Evolutionary conservation across 108 stramenopile genomes (phyloP), one percentile per base, ranked within the genome.

Genomic region (Fragilariopsis cylindrus): DNA sequence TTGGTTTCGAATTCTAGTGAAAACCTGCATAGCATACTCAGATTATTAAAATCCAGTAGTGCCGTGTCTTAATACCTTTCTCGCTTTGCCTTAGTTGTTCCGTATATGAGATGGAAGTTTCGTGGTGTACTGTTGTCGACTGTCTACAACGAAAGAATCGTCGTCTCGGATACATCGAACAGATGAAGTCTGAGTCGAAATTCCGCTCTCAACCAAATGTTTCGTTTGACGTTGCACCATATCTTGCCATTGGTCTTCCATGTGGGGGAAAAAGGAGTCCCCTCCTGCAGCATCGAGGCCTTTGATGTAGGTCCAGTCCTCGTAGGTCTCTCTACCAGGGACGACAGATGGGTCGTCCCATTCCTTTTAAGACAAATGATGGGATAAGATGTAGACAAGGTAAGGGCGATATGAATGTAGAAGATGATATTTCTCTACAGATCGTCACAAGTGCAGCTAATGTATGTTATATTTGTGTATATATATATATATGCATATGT

Each of bases 331-430:
- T 73, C 49, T 84, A 12, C 71, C 86, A 4, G 90, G 90, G 7
- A 90, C 94, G 5, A 95, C 82, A 0, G 88, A 79, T 9, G 94
- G 94, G 83, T 92, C 85, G 71, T 92, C 91, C 91, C 90, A 95
- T 76, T 81, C 84, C 80, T 77, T 42, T 48, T 0, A 5, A 46
- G 41, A 40, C 45, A 19, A 39, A 41, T 30, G 4, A 21, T 60
- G 49, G 3, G 52, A 50, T 53, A 3, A 69, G 11, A 53, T 6
- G 0, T n/a, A 18, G 9, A 63, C 11, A 13, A 71, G 12, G 21
- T 21, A 18, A 13, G 21, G 63, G 21, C 15, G 52, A 12, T 4
- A 18, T 18, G 53, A 16, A 54, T 41, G 30, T 18, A 71, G 15
- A 16, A 55, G 12, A 60, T 53, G 53, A 16, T 44, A 4, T 7